These are phyloP conservation scores for Stachybotrys chlorohalonatus DNA, from an alignment of 2,329 filamentous ascomycete species.

Conservation along the genomic window DNA sequence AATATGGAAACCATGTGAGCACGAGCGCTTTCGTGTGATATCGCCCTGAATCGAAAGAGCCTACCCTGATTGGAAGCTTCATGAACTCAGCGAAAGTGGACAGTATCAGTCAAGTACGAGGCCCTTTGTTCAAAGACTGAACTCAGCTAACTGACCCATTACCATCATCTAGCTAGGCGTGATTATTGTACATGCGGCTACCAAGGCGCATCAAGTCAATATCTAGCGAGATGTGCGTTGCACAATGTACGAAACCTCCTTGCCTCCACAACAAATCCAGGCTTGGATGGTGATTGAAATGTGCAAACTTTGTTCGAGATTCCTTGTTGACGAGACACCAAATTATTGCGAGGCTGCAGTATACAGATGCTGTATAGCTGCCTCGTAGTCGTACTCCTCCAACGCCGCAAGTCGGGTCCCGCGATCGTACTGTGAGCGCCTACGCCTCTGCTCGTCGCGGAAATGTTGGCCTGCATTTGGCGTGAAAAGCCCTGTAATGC, in stretches of 20 bases:
- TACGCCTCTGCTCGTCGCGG: constrained; percentile 66
- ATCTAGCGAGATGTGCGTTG: constrained; percentile 2
- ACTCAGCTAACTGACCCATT: neutral
- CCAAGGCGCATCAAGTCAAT: constrained; percentile 5
- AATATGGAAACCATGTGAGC: constrained; percentile 1
- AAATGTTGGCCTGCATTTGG: constrained; percentile 67
- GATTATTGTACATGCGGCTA: constrained; percentile 6
- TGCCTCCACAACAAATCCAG: neutral
- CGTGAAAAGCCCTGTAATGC: constrained; percentile 63
- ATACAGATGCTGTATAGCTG: constrained; percentile 29
- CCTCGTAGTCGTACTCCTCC: constrained; percentile 50
- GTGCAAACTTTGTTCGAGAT: neutral
- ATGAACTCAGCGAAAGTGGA: neutral
- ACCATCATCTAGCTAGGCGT: constrained; percentile 5
- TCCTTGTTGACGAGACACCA: neutral
- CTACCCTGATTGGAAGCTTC: neutral
- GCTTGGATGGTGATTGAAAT: neutral
- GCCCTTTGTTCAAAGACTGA: neutral
- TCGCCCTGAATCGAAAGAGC: neutral
- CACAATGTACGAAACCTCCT: neutral
- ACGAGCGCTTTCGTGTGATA: neutral
- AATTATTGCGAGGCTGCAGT: constrained; percentile 4
- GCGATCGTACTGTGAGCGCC: constrained; percentile 71
- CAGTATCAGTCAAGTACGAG: neutral
- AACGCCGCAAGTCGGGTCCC: constrained; percentile 65